Evolutionary conservation across 225 moss, liverwort and hornwort genomes (phyloP).

Genomic region (Polytrichum formosum): DNA sequence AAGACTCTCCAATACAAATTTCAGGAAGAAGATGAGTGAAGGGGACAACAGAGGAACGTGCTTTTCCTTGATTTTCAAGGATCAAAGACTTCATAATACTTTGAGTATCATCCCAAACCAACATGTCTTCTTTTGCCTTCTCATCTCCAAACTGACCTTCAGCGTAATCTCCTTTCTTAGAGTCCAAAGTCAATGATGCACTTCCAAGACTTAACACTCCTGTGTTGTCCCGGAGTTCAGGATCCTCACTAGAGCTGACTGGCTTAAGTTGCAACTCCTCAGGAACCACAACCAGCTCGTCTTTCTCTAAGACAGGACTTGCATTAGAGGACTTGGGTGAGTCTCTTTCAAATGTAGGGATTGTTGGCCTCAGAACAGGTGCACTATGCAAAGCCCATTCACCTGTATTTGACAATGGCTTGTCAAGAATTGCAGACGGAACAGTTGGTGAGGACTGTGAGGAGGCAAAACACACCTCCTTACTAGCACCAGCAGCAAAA

Average conservation of each 20-base stretch:
- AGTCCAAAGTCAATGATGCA: constrained; percentile 8
- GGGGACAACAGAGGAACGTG: constrained; percentile 31
- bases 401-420: too few species aligned
- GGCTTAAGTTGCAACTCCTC: constrained; percentile 5
- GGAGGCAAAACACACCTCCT: constrained; percentile 10
- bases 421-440: not conserved
- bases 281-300: constrained; percentile 14
- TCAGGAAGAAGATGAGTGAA: constrained; percentile 36
- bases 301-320: constrained; percentile 15
- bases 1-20: not conserved
- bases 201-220: constrained; percentile 4
- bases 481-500: constrained; percentile 17
- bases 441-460: constrained; percentile 21
- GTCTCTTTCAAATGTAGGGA: too few species aligned
- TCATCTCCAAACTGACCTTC: constrained; percentile 16
- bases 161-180: constrained; percentile 13
- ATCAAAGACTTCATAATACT: constrained; percentile 18
- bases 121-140: constrained; percentile 14
- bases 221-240: constrained; percentile 1
- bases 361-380: too few species aligned
- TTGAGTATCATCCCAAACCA: constrained; percentile 9
- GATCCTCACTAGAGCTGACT: constrained; percentile 9
- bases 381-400: too few species aligned
- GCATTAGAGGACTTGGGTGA: too few species aligned
- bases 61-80: constrained; percentile 47